These are phyloP conservation scores for Rhododendron ovatum DNA, from an alignment of 148 eudicot species.

Conservation along the genomic window DNA sequence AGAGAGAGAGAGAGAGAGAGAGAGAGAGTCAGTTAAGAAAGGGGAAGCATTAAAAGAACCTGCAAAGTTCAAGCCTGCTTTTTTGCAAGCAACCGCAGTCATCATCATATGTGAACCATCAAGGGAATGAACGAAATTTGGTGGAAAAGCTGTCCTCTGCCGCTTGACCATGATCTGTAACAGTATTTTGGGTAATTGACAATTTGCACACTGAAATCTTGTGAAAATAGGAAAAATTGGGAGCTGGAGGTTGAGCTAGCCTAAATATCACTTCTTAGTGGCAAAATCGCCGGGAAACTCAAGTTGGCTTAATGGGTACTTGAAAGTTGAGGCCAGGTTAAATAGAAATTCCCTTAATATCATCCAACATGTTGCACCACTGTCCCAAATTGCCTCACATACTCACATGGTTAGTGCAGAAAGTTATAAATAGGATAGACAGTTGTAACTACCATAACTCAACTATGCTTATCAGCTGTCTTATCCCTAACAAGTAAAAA, in stretches of 20 bases:
- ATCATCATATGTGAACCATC: slow-evolving; percentile 99
- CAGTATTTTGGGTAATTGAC: background rate
- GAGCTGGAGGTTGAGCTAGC: background rate
- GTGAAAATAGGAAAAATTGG: background rate
- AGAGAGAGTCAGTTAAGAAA: background rate
- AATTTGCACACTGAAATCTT: background rate
- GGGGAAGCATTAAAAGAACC: slow-evolving; percentile 32
- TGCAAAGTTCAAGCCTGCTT: slow-evolving; percentile 88
- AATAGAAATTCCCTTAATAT: background rate
- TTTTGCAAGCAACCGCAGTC: slow-evolving; percentile 96
- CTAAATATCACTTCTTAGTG: background rate
- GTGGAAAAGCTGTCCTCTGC: slow-evolving; percentile 93
- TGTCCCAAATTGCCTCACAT: background rate
- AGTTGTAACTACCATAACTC: background rate
- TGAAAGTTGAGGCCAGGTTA: background rate
- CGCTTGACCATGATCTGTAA: slow-evolving; percentile 77
- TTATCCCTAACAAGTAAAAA: background rate
- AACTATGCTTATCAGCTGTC: background rate
- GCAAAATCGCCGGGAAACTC: background rate
- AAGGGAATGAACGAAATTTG: slow-evolving; percentile 96
- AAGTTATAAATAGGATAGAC: background rate
- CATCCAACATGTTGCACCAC: background rate
- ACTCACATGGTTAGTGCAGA: background rate
- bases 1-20: too few species aligned
- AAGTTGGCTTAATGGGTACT: background rate